Evolutionary conservation across 352 stramenopile species (phyloP), one percentile per base, ranked within the genome.

Genomic region (Thraustotheca clavata): DNA sequence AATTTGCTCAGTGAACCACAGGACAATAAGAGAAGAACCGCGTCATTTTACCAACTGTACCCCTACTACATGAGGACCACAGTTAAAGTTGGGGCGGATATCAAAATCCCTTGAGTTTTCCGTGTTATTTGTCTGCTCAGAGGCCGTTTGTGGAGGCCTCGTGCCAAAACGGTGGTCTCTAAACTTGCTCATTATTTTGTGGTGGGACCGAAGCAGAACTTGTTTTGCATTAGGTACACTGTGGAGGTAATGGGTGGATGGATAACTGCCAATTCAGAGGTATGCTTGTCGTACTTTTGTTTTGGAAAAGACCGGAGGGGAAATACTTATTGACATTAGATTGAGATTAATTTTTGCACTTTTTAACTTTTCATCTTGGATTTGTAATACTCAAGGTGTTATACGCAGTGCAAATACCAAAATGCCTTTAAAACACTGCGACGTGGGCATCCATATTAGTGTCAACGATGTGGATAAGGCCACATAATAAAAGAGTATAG

Each of bases 41-140:
- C 57, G 32, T 43, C 57, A 65, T 65, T 65, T 65, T 65, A 65
- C 57, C 57, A 65, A 65, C 57, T 65, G 57, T 52, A 52, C 57
- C 57, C 26, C 57, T 6, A 34, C 36, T 54, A 40, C 24, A 34
- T 65, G 36, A 34, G 57, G 57, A 40, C n/a, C 24, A 55, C 57
- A 65, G 57, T 65, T 65, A 65, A 65, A 65, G 57, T 65, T 65
- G 57, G 57, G 46, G 57, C 57, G 57, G 39, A 65, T 39, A 65
- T 40, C 36, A 65, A 65, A 14, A 55, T n/a, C 38, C 57, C 26
- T 36, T 27, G 38, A 35, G 38, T 54, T 55, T 65, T 50, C 16
- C 14, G 38, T 65, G 57, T 50, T 32, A 43, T 39, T 65, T 8
- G 26, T 43, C 39, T 52, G 39, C 36, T 3, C 41, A 46, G 57